These are phyloP conservation scores for Calendula officinalis DNA, from an alignment of 129 eudicot genomes.

Conservation along the genomic window DNA sequence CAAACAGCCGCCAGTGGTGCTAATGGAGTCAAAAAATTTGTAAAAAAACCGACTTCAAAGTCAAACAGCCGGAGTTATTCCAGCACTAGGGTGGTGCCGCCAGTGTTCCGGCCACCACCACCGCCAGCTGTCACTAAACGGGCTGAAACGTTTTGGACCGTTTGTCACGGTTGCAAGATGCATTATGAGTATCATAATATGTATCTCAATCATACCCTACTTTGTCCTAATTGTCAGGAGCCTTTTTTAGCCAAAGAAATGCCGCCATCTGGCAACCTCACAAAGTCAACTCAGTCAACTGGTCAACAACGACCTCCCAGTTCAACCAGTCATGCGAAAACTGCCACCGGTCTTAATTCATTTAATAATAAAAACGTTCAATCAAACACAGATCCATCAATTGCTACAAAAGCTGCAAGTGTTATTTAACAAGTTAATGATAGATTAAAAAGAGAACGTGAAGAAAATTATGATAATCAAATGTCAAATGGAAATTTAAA, in stretches of 20 bases:
- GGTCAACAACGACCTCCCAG: slow-evolving; percentile 35
- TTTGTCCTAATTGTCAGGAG: slow-evolving; percentile 69
- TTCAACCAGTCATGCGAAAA: slow-evolving; percentile 35
- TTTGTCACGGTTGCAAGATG: slow-evolving; percentile 80
- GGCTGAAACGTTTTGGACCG: slow-evolving; percentile 86
- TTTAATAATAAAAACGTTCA: background rate
- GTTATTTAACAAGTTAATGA: slow-evolving; percentile 59
- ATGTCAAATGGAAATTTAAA: slow-evolving; percentile 10
- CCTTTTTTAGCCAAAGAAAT: slow-evolving; percentile 81
- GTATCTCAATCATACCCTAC: slow-evolving; percentile 71
- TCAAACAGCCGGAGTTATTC: background rate
- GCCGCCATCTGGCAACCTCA: slow-evolving; percentile 58
- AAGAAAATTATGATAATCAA: slow-evolving; percentile 40
- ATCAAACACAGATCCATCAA: slow-evolving; percentile 37
- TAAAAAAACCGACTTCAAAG: slow-evolving; percentile 8
- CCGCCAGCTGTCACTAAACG: slow-evolving; percentile 34
- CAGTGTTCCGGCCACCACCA: slow-evolving; percentile 28
- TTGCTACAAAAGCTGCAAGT: slow-evolving; percentile 62
- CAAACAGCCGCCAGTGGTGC: background rate
- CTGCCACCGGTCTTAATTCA: slow-evolving; percentile 29
- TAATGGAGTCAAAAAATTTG: background rate
- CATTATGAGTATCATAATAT: slow-evolving; percentile 77
- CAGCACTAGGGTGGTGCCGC: slow-evolving; percentile 17
- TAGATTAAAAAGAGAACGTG: slow-evolving; percentile 58
- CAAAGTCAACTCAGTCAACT: slow-evolving; percentile 36